A percentile compares a stretch with the other conserved stretches of the same genome.
phyloP scores from a whole-genome alignment of 2,329 filamentous ascomycete species.

The Annulohypoxylon truncatum region DNA sequence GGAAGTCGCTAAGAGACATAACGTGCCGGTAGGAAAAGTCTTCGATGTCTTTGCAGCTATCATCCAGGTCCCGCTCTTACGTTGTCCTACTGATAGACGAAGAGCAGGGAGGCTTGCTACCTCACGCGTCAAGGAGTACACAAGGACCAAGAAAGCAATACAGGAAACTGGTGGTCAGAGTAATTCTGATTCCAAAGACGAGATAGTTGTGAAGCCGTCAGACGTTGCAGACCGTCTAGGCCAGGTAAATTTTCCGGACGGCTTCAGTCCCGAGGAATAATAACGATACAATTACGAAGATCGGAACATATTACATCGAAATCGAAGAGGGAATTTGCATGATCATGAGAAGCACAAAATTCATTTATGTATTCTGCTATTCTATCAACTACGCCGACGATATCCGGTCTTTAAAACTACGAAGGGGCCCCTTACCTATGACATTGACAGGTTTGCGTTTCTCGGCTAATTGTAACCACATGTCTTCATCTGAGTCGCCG shows the following conservation, averaged over 20 bases:
- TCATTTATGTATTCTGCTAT: conserved; percentile 9
- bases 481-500: conserved; percentile 25
- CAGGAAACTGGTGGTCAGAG: conserved; percentile 28
- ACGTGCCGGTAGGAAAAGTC: conserved; percentile 56
- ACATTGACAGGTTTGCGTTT: conserved; percentile 1
- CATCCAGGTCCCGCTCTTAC: conserved; percentile 60
- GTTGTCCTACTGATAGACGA: conserved; percentile 58
- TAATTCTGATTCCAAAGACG: conserved; percentile 4
- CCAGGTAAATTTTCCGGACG: conserved; percentile 41
- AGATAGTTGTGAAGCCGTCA: conserved; percentile 25
- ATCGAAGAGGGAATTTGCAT: not conserved
- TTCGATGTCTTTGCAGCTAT: conserved; percentile 61
- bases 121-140: conserved; percentile 57
- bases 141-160: conserved; percentile 55
- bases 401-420: conserved; percentile 12
- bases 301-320: not conserved
- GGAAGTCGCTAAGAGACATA: conserved; percentile 59
- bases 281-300: not conserved
- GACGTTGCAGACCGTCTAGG: conserved; percentile 45
- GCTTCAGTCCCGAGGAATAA: conserved; percentile 31
- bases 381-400: conserved; percentile 1
- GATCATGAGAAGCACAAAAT: not conserved
- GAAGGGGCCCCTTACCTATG: not conserved
- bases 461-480: conserved; percentile 41
- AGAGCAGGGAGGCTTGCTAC: conserved; percentile 56